phyloP scores from a whole-genome alignment of 1,139 yeast species.

The Taiozyma onychis region DNA sequence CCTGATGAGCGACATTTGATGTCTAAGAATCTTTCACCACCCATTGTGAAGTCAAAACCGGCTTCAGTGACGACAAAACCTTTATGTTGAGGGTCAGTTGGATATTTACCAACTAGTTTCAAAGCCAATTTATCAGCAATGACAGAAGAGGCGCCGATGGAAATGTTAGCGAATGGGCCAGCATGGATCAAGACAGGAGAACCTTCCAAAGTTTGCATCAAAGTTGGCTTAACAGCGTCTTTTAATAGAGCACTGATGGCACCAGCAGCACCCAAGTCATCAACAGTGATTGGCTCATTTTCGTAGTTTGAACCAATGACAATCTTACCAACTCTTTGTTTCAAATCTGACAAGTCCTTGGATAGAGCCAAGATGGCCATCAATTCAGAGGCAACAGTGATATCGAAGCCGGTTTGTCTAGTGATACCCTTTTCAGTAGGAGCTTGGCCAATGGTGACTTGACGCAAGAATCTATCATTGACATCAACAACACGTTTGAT shows the following conservation, averaged over 20 bases:
- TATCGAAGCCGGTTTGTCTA: conserved; percentile 74
- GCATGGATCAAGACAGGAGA: conserved; percentile 84
- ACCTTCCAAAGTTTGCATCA: conserved; percentile 84
- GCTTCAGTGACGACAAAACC: conserved; percentile 84
- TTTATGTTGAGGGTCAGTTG: conserved; percentile 33
- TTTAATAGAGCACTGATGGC: conserved; percentile 73
- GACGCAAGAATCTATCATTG: conserved; percentile 73
- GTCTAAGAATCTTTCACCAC: conserved; percentile 79
- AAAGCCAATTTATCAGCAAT: conserved; percentile 72
- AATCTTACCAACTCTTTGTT: conserved; percentile 63
- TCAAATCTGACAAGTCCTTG: conserved; percentile 57
- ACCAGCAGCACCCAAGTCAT: conserved; percentile 77
- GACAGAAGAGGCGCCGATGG: conserved; percentile 80
- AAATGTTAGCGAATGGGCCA: conserved; percentile 82
- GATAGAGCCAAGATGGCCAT: conserved; percentile 81
- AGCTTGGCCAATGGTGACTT: conserved; percentile 70
- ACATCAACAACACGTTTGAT: conserved; percentile 78
- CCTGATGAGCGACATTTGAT: conserved; percentile 78
- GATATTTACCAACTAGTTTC: conserved; percentile 46
- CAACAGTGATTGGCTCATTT: conserved; percentile 68
- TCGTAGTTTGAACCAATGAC: conserved; percentile 63
- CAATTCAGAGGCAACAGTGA: conserved; percentile 75
- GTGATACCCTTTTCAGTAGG: conserved; percentile 72
- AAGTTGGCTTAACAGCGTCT: conserved; percentile 78
- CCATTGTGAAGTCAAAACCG: conserved; percentile 85